These are phyloP conservation scores for Colletotrichum agaves DNA, from an alignment of 2,329 filamentous ascomycete genomes.

Conservation along the genomic window DNA sequence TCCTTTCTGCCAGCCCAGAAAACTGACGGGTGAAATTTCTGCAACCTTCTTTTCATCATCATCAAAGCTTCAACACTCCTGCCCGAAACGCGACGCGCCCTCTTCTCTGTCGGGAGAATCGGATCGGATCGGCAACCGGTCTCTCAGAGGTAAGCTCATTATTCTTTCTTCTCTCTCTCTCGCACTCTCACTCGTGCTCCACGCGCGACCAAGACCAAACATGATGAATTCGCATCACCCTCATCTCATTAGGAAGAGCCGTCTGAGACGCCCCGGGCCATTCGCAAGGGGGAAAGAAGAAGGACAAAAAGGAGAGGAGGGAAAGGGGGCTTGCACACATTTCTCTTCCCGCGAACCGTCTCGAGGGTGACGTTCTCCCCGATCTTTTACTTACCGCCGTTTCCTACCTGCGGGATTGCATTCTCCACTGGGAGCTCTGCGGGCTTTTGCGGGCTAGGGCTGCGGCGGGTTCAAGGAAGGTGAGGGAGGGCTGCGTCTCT, in stretches of 20 bases:
- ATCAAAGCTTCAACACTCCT: not conserved
- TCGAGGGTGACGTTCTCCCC: not conserved
- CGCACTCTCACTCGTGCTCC: not conserved
- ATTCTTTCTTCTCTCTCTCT: not conserved
- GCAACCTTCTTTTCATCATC: not conserved
- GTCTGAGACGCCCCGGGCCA: constrained; percentile 52
- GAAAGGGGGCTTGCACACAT: too few relatives aligned
- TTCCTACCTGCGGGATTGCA: not conserved
- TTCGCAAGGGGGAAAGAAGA: not conserved
- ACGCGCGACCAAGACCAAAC: constrained; percentile 40
- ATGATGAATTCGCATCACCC: constrained; percentile 55
- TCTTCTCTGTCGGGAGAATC: too few relatives aligned
- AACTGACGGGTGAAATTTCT: constrained; percentile 7
- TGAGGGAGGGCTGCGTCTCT: not conserved
- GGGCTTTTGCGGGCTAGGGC: not conserved
- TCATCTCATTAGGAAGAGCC: constrained; percentile 58
- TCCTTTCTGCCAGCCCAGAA: constrained; percentile 6
- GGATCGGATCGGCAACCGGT: too few relatives aligned
- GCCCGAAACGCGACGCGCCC: not conserved
- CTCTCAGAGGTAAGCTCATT: not conserved
- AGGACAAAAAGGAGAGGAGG: not conserved
- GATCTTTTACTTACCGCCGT: not conserved
- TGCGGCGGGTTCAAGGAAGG: constrained; percentile 13
- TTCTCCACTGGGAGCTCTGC: constrained; percentile 29
- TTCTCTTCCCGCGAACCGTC: too few relatives aligned